Percentiles rank a stretch among this genome's conserved stretches.
Conservation (phyloP, 2,329 filamentous ascomycete species). For the Chaetomiaceae sp. region DNA sequence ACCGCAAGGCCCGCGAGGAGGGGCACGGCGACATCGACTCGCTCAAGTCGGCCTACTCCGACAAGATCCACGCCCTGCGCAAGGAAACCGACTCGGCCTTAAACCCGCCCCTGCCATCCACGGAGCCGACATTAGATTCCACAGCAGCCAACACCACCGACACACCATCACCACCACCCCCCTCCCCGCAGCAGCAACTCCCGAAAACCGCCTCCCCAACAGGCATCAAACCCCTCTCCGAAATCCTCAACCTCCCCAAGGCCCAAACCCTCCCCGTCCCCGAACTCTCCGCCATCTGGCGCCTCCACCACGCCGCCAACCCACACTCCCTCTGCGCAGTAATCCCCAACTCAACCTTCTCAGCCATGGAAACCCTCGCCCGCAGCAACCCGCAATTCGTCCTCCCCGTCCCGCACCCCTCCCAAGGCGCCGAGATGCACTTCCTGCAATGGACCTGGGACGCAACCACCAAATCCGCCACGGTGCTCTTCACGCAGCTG, state of each 20-base stretch:
- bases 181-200: conserved; percentile 16
- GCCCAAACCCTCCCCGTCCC: conserved; percentile 65
- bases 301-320: conserved; percentile 73
- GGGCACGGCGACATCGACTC: conserved; percentile 66
- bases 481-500: conserved; percentile 88
- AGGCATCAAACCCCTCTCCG: conserved; percentile 43
- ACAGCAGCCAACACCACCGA: conserved; percentile 14
- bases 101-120: conserved; percentile 29
- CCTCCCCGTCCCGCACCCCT: conserved; percentile 70
- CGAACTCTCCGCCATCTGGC: conserved; percentile 87
- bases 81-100: conserved; percentile 59
- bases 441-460: conserved; percentile 97
- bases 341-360: conserved; percentile 70
- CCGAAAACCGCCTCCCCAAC: conserved; percentile 25
- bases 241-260: conserved; percentile 73
- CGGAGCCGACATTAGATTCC: conserved; percentile 10
- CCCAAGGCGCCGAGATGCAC: conserved; percentile 80
- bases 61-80: conserved; percentile 70
- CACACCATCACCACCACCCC: conserved; percentile 17
- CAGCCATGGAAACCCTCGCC: conserved; percentile 65
- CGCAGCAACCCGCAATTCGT: conserved; percentile 81
- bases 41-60: conserved; percentile 76
- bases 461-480: conserved; percentile 54
- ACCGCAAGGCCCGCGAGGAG: conserved; percentile 70
- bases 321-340: conserved; percentile 76